A percentile compares a stretch with the other conserved stretches of the same genome.
phyloP scores from a whole-genome alignment of 2,329 filamentous ascomycete genomes.

The Akanthomyces lecanii region DNA sequence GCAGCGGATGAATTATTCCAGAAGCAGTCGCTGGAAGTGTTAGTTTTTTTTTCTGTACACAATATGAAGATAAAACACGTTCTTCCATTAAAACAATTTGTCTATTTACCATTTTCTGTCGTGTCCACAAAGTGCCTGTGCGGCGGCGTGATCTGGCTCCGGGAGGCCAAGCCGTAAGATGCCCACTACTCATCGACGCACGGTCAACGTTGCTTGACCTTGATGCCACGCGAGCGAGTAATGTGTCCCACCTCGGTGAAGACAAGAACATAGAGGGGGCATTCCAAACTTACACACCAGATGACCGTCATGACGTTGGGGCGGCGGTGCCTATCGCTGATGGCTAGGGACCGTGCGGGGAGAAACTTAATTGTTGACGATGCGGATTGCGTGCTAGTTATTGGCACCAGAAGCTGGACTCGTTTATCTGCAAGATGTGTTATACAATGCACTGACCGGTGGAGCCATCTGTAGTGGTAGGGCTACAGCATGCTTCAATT shows the following conservation, averaged over 20 bases:
- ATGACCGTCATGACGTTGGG: neutral
- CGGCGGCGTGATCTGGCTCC: neutral
- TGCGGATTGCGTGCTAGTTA: neutral
- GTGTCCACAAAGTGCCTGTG: neutral
- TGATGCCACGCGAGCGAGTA: neutral
- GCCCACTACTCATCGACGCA: neutral
- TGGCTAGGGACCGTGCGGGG: neutral
- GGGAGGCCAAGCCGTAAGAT: neutral
- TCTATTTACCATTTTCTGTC: neutral
- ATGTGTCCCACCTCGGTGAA: neutral
- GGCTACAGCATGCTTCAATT: neutral
- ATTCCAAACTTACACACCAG: slow-evolving; percentile 21
- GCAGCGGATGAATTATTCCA: slow-evolving; percentile 1
- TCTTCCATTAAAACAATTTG: neutral
- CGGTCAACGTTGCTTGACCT: neutral
- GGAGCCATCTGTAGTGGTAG: too few relatives aligned
- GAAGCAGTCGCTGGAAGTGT: neutral
- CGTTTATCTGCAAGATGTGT: neutral
- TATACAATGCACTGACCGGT: neutral
- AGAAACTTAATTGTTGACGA: neutral
- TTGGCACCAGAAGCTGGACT: neutral
- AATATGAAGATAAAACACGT: neutral
- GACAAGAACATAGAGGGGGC: neutral
- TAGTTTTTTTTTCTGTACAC: slow-evolving; percentile 5
- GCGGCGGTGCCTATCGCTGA: neutral